Evolutionary conservation across 306 rosid species (phyloP).

Genomic region (Sesbania bispinosa): DNA sequence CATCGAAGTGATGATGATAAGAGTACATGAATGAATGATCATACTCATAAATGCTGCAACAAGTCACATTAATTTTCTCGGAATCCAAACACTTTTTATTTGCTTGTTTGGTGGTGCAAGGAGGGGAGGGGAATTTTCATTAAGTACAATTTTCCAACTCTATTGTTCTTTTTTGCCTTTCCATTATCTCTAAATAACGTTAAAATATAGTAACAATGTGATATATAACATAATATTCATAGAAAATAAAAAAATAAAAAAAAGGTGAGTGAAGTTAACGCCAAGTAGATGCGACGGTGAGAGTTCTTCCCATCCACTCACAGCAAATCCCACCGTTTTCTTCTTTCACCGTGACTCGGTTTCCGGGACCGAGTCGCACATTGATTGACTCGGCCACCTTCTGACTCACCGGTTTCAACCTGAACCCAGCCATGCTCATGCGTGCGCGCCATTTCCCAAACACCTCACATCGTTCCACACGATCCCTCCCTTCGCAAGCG

Average conservation of each 20-base stretch:
- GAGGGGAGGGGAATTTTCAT: background rate
- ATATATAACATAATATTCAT: slow-evolving; percentile 14
- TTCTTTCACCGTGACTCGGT: slow-evolving; percentile 55
- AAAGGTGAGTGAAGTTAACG: slow-evolving; percentile 61
- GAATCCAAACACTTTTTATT: slow-evolving; percentile 54
- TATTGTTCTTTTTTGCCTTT: slow-evolving; percentile 27
- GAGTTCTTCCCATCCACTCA: slow-evolving; percentile 86
- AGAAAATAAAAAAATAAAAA: background rate
- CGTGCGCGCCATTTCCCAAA: slow-evolving; percentile 97
- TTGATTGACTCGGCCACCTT: slow-evolving; percentile 48
- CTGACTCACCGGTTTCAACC: slow-evolving; percentile 52
- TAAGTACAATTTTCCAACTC: slow-evolving; percentile 20
- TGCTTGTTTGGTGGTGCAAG: background rate
- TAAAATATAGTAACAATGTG: slow-evolving; percentile 46
- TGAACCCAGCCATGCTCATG: slow-evolving; percentile 92
- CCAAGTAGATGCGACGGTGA: slow-evolving; percentile 95
- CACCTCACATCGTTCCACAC: slow-evolving; percentile 83
- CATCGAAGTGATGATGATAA: background rate
- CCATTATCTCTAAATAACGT: slow-evolving; percentile 59
- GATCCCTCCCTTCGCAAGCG: slow-evolving; percentile 87
- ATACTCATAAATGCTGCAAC: slow-evolving; percentile 3
- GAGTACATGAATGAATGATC: background rate
- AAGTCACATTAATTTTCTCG: slow-evolving; percentile 25
- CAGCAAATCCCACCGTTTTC: slow-evolving; percentile 75
- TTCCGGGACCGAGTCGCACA: slow-evolving; percentile 17